Evolutionary conservation across 139 green algal species (phyloP), one percentile per base, ranked within the genome.

Genomic region (Tetraselmis striata): DNA sequence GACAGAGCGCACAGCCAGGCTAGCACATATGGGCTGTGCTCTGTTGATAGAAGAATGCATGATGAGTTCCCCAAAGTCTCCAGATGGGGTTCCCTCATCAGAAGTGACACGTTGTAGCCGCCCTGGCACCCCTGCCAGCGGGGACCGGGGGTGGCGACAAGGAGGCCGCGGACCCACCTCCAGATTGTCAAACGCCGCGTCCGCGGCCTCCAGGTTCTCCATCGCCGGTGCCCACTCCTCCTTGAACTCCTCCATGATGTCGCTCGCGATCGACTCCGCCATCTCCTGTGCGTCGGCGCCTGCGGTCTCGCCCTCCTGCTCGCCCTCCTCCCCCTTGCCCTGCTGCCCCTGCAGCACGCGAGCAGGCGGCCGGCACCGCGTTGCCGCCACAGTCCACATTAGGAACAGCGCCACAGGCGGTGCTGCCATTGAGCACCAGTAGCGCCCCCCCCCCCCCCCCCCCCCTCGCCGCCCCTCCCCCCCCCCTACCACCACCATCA

Each of bases 211-310:
- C 77, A 98, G 78, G 83, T 94, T 95, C 74, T 95, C 90, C 88
- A 95, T 90, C n/a, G 93, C 85, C 80, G 85, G 45, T 26, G 31
- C 82, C 95, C 96, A 97, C 80, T 96, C 77, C 79, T 95, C 83
- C 85, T 97, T 86, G 81, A 97, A 97, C 28, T 93, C 84, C 29
- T 92, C 75, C n/a, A 95, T 84, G 31, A 98, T 90, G 25, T 94
- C 87, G 32, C 95, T 88, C 18, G 93, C 89, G 29, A 90, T 80
- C 79, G 84, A 83, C 45, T 87, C 80, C 1, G 78, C 31, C 27
- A 88, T 81, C 30, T 85, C 78, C 30, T 77, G 76, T 1, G 81
- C 67, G 59, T 77, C 29, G 0, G 31, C 77, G 28, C 79, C 79
- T 75, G 58, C 78, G 29, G 45, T 28, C n/a, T 32, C 75, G 0